Percentiles rank a stretch among this genome's conserved stretches.
phyloP scores from a whole-genome alignment of 192 early-diverging fungal genomes.

The Linnemannia zychae region DNA sequence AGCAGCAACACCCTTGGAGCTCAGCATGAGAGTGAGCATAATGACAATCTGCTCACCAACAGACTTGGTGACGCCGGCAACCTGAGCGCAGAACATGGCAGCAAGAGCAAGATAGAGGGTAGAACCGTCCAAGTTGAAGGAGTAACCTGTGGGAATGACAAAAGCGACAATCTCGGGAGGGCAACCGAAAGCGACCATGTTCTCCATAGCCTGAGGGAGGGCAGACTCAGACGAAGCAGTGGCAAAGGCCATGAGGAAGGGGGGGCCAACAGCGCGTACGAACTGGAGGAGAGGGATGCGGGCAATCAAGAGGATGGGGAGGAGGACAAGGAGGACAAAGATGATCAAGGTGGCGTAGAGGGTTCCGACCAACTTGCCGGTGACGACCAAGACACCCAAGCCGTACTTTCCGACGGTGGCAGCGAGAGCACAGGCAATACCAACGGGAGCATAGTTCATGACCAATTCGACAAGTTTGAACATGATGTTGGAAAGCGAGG shows the following conservation, averaged over 20 bases:
- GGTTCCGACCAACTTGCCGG: conserved; percentile 77
- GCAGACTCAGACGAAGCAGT: conserved; percentile 83
- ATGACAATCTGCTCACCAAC: conserved; percentile 72
- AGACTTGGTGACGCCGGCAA: conserved; percentile 61
- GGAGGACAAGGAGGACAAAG: conserved; percentile 69
- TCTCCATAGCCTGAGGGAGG: conserved; percentile 78
- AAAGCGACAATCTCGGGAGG: conserved; percentile 75
- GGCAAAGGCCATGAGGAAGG: conserved; percentile 80
- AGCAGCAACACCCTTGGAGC: conserved; percentile 76
- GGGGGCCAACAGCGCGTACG: conserved; percentile 62
- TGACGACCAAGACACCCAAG: conserved; percentile 63
- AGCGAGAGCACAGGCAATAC: conserved; percentile 74
- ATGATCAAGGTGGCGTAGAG: conserved; percentile 71
- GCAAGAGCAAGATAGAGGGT: conserved; percentile 81
- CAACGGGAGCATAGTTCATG: conserved; percentile 79
- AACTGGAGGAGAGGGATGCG: conserved; percentile 71
- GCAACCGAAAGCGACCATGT: conserved; percentile 75
- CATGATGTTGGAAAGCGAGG: conserved; percentile 71
- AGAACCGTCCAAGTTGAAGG: conserved; percentile 84
- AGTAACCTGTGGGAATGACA: conserved; percentile 80
- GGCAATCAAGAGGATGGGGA: conserved; percentile 69
- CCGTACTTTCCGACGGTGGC: conserved; percentile 73
- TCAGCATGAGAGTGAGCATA: conserved; percentile 77
- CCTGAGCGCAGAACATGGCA: conserved; percentile 78
- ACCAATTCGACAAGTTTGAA: conserved; percentile 72